Evolutionary conservation across 1,284 basidiomycete genomes (phyloP).

Genomic region (Meripilus lineatus): DNA sequence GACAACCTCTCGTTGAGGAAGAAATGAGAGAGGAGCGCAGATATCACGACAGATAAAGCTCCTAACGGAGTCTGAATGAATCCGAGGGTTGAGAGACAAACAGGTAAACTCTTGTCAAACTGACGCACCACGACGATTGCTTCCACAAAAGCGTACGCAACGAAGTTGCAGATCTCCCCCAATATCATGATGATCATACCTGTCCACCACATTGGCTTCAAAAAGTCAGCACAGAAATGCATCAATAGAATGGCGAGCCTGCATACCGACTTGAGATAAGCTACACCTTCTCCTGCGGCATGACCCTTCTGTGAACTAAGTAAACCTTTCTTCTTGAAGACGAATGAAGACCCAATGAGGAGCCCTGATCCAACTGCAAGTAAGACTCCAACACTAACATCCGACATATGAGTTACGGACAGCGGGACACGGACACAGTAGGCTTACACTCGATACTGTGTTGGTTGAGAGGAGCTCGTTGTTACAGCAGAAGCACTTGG

Average conservation of each 20-base stretch:
- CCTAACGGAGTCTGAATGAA: slow-evolving; percentile 51
- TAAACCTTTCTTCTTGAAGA: slow-evolving; percentile 59
- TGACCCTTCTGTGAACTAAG: slow-evolving; percentile 39
- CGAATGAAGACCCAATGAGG: slow-evolving; percentile 56
- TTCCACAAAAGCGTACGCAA: slow-evolving; percentile 42
- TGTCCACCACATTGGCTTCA: slow-evolving; percentile 48
- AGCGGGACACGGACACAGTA: not conserved
- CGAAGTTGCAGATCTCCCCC: slow-evolving; percentile 30
- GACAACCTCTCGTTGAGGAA: slow-evolving; percentile 60
- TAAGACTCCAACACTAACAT: slow-evolving; percentile 20
- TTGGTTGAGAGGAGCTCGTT: slow-evolving; percentile 9
- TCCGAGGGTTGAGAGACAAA: slow-evolving; percentile 10
- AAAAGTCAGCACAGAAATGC: not conserved
- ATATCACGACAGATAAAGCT: slow-evolving; percentile 65
- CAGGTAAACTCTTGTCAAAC: slow-evolving; percentile 18
- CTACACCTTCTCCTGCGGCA: slow-evolving; percentile 57
- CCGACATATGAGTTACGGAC: slow-evolving; percentile 1
- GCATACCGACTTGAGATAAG: slow-evolving; percentile 51
- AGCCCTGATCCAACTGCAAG: slow-evolving; percentile 53
- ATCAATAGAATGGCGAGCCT: not conserved
- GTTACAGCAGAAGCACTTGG: no score
- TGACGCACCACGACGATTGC: slow-evolving; percentile 41
- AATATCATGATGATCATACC: slow-evolving; percentile 45
- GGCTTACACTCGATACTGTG: slow-evolving; percentile 14
- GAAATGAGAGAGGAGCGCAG: slow-evolving; percentile 68